Evolutionary conservation across 2,329 filamentous ascomycete species (phyloP).

Genomic region (Penicillium sp.): DNA sequence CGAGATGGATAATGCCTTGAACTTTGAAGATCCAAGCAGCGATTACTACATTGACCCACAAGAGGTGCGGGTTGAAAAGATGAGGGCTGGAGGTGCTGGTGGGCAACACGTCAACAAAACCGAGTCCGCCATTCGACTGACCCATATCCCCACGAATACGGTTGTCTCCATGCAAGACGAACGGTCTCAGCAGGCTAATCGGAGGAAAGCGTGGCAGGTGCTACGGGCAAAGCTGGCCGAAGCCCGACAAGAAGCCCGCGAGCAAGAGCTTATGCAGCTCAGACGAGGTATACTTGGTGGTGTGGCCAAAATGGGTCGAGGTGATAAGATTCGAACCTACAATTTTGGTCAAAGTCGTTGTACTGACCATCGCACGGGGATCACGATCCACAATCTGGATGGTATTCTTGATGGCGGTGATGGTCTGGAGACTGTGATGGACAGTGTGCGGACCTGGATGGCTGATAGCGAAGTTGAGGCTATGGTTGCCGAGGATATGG

Average conservation of each 20-base stretch:
- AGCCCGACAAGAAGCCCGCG: constrained; percentile 72
- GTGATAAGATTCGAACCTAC: constrained; percentile 92
- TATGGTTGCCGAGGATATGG: constrained; percentile 63
- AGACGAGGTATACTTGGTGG: constrained; percentile 75
- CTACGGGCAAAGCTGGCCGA: constrained; percentile 80
- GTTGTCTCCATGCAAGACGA: constrained; percentile 91
- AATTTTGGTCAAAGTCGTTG: constrained; percentile 77
- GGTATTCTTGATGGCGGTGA: constrained; percentile 75
- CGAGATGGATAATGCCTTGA: constrained; percentile 51
- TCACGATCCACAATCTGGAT: constrained; percentile 76
- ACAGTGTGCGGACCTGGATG: constrained; percentile 74
- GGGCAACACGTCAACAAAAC: constrained; percentile 99
- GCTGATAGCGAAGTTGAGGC: constrained; percentile 70
- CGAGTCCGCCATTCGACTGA: constrained; percentile 89
- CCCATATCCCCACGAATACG: constrained; percentile 81
- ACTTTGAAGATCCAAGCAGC: constrained; percentile 79
- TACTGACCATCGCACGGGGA: constrained; percentile 80
- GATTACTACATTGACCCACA: constrained; percentile 85
- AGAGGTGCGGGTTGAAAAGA: constrained; percentile 81
- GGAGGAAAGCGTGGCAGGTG: constrained; percentile 81
- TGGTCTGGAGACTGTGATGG: constrained; percentile 70
- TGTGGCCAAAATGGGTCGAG: constrained; percentile 75
- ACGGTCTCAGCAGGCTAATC: constrained; percentile 84
- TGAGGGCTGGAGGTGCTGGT: constrained; percentile 87
- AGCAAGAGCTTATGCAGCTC: constrained; percentile 72